Conservation (phyloP, 495 filamentous ascomycete species). For the Bombardia bombarda region DNA sequence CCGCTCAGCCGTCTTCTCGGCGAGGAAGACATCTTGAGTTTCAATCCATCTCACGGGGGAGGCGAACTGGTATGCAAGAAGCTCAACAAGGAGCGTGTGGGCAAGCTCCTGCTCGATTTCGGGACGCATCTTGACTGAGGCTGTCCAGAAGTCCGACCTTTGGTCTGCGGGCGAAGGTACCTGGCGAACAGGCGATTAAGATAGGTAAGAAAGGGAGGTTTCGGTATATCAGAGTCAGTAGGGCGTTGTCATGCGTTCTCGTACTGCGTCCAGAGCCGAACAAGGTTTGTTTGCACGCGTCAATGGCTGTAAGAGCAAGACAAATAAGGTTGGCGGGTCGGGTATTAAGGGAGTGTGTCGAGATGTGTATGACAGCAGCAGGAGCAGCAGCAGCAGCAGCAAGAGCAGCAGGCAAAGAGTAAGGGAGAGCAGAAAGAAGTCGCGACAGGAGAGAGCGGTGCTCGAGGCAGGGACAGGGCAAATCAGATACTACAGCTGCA, state of each 20-base stretch:
- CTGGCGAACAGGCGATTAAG: not conserved
- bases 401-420: not conserved
- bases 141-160: not conserved
- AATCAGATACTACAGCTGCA: no score
- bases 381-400: no score
- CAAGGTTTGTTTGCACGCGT: not conserved
- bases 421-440: not conserved
- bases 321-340: slow-evolving; percentile 3
- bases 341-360: slow-evolving; percentile 4
- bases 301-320: not conserved
- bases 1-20: slow-evolving; percentile 88
- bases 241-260: not conserved
- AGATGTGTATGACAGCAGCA: no score
- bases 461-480: no score
- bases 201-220: not conserved
- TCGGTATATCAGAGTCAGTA: slow-evolving; percentile 3
- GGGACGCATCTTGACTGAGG: slow-evolving; percentile 79
- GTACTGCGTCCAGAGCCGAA: not conserved
- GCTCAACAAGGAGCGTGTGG: slow-evolving; percentile 94
- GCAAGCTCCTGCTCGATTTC: slow-evolving; percentile 98
- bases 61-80: slow-evolving; percentile 98
- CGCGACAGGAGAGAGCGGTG: no score
- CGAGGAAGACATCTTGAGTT: slow-evolving; percentile 98
- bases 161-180: not conserved
- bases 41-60: slow-evolving; percentile 99